Base-by-base conservation (phyloP, 2,329 filamentous ascomycete genomes). In the Colletotrichum gloeosporioides region DNA sequence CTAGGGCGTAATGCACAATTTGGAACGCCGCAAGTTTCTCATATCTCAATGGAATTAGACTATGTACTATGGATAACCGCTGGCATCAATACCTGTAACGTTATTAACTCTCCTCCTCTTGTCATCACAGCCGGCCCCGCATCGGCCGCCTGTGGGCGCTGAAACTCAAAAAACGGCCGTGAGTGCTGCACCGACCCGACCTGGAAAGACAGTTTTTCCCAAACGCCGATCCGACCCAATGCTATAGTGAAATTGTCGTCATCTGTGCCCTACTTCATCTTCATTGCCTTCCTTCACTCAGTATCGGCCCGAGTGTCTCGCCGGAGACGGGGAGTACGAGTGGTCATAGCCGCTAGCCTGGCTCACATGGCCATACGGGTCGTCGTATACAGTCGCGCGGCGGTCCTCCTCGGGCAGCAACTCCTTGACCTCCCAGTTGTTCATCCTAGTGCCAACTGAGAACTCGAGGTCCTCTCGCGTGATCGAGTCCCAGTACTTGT, bases 401-500 rank as follows among this genome's bases (percentile, higher is more conserved):
- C 94, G 93, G 75, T 96, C 95, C 73, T 97, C 95, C 79, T 97
- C 95, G 61, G 93, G 92, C 22, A 97, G 89, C 13, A 95, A 90
- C 78, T 99, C 96, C 88, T 99, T 99, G 83, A 99, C 94, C 83
- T 99, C 97, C 97, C 97, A 99, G 85, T 97, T 98, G 87, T 98
- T 98, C 86, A 95, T 94, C 84, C 96, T 95, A 75, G 95, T 95
- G 79, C 96, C 96, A 66, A 99, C 97, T 4, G 96, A 98, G 86
- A 99, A 99, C 84, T 99, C 97, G 79, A 99, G 93, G 84, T 99
- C 97, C 87, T 99, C 97, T 83, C 95, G 96, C 27, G 97, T 99
- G 85, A 99, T 99, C 18, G 96, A 98, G 83, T 99, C 97, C 97
- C 97, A 99, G 89, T 98, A 99, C 96, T 99, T 99, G 91, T 99